Conservation (phyloP, 2,329 filamentous ascomycete species). For the Geosmithia putterillii region DNA sequence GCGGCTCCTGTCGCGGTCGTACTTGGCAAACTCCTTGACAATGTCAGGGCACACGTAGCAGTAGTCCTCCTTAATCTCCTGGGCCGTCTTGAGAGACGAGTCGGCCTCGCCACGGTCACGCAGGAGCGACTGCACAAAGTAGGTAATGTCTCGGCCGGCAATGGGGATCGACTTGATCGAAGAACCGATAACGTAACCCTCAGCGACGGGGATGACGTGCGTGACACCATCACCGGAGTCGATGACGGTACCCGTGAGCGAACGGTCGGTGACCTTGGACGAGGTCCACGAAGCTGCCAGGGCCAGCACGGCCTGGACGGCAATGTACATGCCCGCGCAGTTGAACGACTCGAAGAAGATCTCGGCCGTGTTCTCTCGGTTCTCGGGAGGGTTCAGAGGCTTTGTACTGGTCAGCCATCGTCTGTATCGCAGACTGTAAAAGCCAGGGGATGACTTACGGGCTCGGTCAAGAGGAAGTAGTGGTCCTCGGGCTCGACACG, state of each 20-base stretch:
- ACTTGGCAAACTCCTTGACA: constrained; percentile 93
- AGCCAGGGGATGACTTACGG: constrained; percentile 43
- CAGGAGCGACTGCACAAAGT: constrained; percentile 93
- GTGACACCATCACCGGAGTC: constrained; percentile 98
- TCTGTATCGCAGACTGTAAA: constrained; percentile 1
- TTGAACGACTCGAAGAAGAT: constrained; percentile 99
- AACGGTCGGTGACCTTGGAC: constrained; percentile 92
- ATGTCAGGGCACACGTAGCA: constrained; percentile 98
- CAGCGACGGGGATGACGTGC: constrained; percentile 95
- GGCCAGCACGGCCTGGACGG: constrained; percentile 92
- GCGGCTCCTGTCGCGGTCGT: constrained; percentile 82
- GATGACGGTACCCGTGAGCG: constrained; percentile 92
- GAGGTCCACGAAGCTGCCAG: constrained; percentile 97
- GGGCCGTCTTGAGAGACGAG: constrained; percentile 91
- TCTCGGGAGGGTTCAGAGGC: constrained; percentile 96
- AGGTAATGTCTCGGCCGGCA: constrained; percentile 94
- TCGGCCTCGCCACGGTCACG: constrained; percentile 94
- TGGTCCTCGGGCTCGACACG: constrained; percentile 97
- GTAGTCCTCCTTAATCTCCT: constrained; percentile 97
- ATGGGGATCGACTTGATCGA: constrained; percentile 99
- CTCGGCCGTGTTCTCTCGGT: constrained; percentile 96
- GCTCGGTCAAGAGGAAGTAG: constrained; percentile 95
- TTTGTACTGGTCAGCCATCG: constrained; percentile 21
- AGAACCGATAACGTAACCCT: constrained; percentile 97
- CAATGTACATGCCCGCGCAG: constrained; percentile 96